A percentile compares a stretch with the other conserved stretches of the same genome.
Evolutionary conservation across 78 protist species (phyloP).

Genomic region (Dictyostelium capitatum): DNA sequence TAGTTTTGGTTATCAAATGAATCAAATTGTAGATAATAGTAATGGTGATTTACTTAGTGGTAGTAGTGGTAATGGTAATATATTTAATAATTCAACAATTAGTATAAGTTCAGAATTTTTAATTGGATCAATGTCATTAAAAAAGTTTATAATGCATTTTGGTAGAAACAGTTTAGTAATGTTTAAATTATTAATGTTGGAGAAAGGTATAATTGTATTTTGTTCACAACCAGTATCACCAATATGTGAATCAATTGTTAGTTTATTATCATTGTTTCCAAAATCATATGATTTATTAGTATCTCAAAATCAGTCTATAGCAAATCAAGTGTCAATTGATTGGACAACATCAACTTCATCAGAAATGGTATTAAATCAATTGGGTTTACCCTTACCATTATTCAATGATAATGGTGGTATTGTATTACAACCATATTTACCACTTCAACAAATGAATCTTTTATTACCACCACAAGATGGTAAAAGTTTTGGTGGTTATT

Average conservation of each 20-base stretch:
- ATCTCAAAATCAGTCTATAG: not conserved
- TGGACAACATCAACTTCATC: not conserved
- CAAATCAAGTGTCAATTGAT: not conserved
- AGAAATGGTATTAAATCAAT: not conserved
- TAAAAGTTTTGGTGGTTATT: slow-evolving; percentile 1
- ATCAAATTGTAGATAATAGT: slow-evolving; percentile 13
- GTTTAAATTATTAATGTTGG: slow-evolving; percentile 66
- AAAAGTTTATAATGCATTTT: slow-evolving; percentile 58
- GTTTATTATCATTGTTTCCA: slow-evolving; percentile 43
- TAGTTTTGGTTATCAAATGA: not conserved
- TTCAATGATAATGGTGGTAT: slow-evolving; percentile 24
- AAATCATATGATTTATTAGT: slow-evolving; percentile 18
- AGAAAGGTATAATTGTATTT: slow-evolving; percentile 46
- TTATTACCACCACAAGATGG: slow-evolving; percentile 8
- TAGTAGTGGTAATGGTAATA: not conserved
- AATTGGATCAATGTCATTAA: slow-evolving; percentile 29
- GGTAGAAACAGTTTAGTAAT: slow-evolving; percentile 56
- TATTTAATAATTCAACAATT: not conserved
- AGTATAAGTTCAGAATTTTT: slow-evolving; percentile 24
- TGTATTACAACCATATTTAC: slow-evolving; percentile 41
- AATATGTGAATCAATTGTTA: slow-evolving; percentile 33
- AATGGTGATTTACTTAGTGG: not conserved
- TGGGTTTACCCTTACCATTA: slow-evolving; percentile 1
- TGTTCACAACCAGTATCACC: slow-evolving; percentile 65
- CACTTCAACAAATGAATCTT: slow-evolving; percentile 33